Conservation (phyloP, 257 asterid genomes). For the Nicotiana tabacum region DNA sequence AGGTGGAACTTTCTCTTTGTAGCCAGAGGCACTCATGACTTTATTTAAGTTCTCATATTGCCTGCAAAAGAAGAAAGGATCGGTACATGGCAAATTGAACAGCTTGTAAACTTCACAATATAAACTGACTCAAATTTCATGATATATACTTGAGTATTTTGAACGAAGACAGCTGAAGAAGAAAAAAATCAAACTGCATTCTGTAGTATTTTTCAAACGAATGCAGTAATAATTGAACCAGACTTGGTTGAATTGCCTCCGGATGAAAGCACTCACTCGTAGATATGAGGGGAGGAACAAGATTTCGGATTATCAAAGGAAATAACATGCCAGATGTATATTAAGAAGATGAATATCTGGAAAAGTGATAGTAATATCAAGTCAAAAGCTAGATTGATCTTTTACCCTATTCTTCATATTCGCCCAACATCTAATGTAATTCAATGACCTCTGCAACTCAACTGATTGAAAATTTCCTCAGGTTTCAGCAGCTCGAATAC, state of each 20-base stretch:
- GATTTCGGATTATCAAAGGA: neutral
- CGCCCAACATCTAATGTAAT: neutral
- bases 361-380: neutral
- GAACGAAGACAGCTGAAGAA: neutral
- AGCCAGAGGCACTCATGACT: slow-evolving; percentile 53
- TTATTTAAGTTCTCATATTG: slow-evolving; percentile 55
- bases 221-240: neutral
- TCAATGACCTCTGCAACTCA: neutral
- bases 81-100: neutral
- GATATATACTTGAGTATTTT: neutral
- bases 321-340: neutral
- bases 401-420: neutral
- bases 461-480: neutral
- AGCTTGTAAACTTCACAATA: neutral
- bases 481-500: neutral
- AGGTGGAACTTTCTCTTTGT: slow-evolving; percentile 67
- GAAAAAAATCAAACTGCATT: neutral
- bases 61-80: slow-evolving; percentile 34
- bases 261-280: too few relatives aligned
- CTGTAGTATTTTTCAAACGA: neutral
- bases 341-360: neutral
- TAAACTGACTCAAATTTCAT: neutral
- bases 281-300: neutral
- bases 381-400: neutral
- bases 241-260: too few relatives aligned